phyloP scores from a whole-genome alignment of 495 filamentous ascomycete species.

The Durotheca rogersii region DNA sequence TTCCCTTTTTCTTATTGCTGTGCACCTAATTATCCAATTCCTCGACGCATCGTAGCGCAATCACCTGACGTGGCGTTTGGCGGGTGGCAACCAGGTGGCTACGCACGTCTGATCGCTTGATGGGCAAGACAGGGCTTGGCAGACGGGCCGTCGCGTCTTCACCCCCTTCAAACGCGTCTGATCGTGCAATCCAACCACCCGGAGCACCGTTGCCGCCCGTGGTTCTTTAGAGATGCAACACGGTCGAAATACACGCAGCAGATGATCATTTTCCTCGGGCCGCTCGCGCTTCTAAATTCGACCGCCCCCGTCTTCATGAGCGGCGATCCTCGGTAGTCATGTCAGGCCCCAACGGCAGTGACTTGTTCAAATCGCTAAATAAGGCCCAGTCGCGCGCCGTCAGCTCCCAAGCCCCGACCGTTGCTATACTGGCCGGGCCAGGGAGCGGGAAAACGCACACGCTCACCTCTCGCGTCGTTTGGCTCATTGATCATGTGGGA shows the following conservation, averaged over 20 bases:
- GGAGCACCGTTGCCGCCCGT: not conserved
- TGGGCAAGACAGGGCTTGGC: no score
- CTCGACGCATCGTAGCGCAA: not conserved
- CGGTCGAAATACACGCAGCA: not conserved
- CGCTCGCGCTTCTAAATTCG: not conserved
- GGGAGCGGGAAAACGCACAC: constrained; percentile 93
- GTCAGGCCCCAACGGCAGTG: constrained; percentile 37
- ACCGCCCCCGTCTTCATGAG: constrained; percentile 3
- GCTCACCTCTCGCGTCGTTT: constrained; percentile 89
- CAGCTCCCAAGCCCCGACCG: constrained; percentile 69
- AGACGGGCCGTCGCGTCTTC: constrained; percentile 19
- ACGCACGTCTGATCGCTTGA: no score
- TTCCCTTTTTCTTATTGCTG: no score
- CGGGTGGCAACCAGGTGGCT: not conserved
- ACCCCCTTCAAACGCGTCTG: constrained; percentile 6
- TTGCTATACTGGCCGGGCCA: constrained; percentile 89
- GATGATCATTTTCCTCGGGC: not conserved
- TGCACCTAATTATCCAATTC: no score
- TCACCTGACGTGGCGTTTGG: constrained; percentile 29
- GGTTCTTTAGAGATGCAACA: not conserved
- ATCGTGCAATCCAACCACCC: not conserved
- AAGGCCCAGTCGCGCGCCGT: constrained; percentile 81
- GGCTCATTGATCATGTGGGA: constrained; percentile 77
- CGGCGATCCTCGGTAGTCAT: constrained; percentile 14
- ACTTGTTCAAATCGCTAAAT: constrained; percentile 78